Evolutionary conservation across 306 rosid genomes (phyloP), one percentile per base, ranked within the genome.

Genomic region (Vigna radiata): DNA sequence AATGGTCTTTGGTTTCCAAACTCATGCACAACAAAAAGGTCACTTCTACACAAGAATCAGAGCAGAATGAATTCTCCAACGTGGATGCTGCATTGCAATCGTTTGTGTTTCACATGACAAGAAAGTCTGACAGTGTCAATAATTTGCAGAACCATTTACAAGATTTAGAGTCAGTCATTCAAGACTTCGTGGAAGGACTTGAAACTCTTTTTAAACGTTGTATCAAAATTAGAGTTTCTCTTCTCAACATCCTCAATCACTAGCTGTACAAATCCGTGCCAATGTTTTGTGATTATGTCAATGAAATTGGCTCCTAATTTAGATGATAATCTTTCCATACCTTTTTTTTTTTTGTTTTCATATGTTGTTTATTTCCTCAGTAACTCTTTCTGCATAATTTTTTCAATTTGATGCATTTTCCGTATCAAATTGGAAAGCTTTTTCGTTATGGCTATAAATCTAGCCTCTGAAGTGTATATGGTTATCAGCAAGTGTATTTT

Each of bases 71-170:
- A 52, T 84, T 84, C 65, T 41, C 86, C 17, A 82, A 79, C 59
- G 90, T 82, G 12, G 88, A 87, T 82, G 78, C 82, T 48, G 85
- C 86, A n/a, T 72, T 87, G 71, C 88, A 82, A 14, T 80, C 83
- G 1, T 80, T 84, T 77, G 86, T 82, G 17, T 76, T 79, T 71
- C 81, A 84, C 27, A 48, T 65, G 43, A 60, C 66, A 14, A 60
- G 66, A 60, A 84, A 79, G 41, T 80, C 83, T 39, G 86, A 79
- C 27, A 66, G 25, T 27, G 31, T 73, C 23, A 46, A 52, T 68
- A 58, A 82, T 23, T 59, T 87, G 83, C 86, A 82, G 77, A 79
- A 68, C 3, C 76, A 74, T 16, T 54, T 87, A 68, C 77, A 82
- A 31, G 61, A 68, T 52, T 33, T 84, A 84, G 90, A 87, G 79